phyloP scores from a whole-genome alignment of 2,329 filamentous ascomycete genomes.

The Colletotrichum salicis region DNA sequence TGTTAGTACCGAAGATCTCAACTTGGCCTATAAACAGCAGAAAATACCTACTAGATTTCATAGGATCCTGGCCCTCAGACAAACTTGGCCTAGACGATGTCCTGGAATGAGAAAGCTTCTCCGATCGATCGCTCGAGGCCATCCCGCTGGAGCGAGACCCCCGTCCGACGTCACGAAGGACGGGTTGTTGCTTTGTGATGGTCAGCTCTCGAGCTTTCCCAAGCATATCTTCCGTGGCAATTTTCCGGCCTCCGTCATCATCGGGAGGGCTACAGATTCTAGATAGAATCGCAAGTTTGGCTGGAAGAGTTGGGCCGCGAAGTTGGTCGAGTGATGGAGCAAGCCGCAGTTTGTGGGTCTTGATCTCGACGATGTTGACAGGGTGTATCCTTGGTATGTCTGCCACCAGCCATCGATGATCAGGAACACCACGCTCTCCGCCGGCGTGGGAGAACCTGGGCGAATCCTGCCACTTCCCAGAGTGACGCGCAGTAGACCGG shows the following conservation, averaged over 20 bases:
- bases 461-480: background rate
- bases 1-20: background rate
- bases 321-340: slow-evolving; percentile 29
- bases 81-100: slow-evolving; percentile 4
- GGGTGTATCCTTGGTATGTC: slow-evolving; percentile 31
- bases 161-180: slow-evolving; percentile 26
- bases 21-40: background rate
- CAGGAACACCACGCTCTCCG: slow-evolving; percentile 16
- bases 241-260: slow-evolving; percentile 12
- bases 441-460: slow-evolving; percentile 4
- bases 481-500: slow-evolving; percentile 1
- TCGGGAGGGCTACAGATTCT: background rate
- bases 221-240: slow-evolving; percentile 16
- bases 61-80: background rate
- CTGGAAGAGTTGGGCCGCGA: slow-evolving; percentile 20
- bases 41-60: slow-evolving; percentile 12
- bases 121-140: slow-evolving; percentile 18
- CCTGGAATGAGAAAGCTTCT: slow-evolving; percentile 1
- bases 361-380: slow-evolving; percentile 19
- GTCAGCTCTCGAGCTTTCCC: slow-evolving; percentile 25
- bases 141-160: slow-evolving; percentile 20
- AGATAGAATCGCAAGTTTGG: background rate
- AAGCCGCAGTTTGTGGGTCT: slow-evolving; percentile 29
- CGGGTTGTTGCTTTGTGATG: slow-evolving; percentile 27
- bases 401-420: slow-evolving; percentile 24